Evolutionary conservation across 2,329 filamentous ascomycete species (phyloP), one percentile per base, ranked within the genome.

Genomic region (Xylaria sp.): DNA sequence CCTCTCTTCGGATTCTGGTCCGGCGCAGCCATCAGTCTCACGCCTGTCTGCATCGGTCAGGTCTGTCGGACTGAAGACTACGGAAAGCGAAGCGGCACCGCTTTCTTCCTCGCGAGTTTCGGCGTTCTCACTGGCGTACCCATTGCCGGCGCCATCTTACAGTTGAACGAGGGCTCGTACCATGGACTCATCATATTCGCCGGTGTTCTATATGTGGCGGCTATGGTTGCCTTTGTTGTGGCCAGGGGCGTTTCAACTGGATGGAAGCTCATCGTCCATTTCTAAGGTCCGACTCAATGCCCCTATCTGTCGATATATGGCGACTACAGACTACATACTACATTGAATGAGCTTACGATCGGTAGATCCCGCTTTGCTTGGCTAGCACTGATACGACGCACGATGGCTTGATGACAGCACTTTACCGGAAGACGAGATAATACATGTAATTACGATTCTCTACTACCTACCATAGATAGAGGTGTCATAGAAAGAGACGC

Each of bases 1-100:
- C 58, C 58, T 18, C 58, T 60, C 3, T 63, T 60, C 44, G 60
- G 60, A 2, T 63, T 63, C 52, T 60, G 60, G 60, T 60, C 58
- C 2, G 58, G 60, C 10, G 60, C 60, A 18, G 60, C 60, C 2
- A 60, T 63, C 10, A 60, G 58, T 49, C 46, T 63, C 13, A 60
- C 54, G 4, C 60, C 58, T 5, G 58, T 60, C 3, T 63, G 60
- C 34, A 60, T 60, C 18, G 60, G 60, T n/a, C 55, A 56, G 30
- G 60, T 60, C 7, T 63, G 60, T n/a, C 49, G 50, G 13, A 60
- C 60, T 7, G 58, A 60, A 8, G 60, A 60, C 52, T 63, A 60
- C 53, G 60, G 60, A 44, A 60, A 60, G 52, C 49, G 60, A 11
- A 63, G 60, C 37, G 60, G 60, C 16, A 63, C 60, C 2, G 60